These are phyloP conservation scores for Glycyrrhiza uralensis DNA, from an alignment of 306 rosid species.

Conservation along the genomic window DNA sequence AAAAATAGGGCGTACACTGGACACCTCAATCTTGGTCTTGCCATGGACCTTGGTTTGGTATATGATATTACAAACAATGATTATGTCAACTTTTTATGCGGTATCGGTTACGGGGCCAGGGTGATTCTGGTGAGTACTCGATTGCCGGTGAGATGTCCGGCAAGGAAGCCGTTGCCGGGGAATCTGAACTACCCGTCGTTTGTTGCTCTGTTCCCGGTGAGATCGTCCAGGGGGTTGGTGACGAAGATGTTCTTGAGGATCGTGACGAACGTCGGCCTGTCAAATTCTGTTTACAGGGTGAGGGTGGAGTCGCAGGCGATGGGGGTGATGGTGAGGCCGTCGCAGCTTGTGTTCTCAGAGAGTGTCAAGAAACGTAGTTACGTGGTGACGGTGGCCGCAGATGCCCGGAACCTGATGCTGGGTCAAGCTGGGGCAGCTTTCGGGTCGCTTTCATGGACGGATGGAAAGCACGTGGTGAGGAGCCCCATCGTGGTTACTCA, in stretches of 20 bases:
- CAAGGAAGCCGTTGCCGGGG: conserved; percentile 49
- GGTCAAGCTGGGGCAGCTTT: conserved; percentile 65
- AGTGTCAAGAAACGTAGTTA: conserved; percentile 55
- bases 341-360: conserved; percentile 48
- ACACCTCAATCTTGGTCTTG: conserved; percentile 59
- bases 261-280: conserved; percentile 60
- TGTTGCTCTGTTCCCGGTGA: conserved; percentile 42
- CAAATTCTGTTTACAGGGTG: conserved; percentile 42
- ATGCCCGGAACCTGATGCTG: conserved; percentile 38
- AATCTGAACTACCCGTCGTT: conserved; percentile 72
- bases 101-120: conserved; percentile 53
- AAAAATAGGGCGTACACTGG: too few species aligned
- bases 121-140: conserved; percentile 64
- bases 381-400: conserved; percentile 47
- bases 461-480: conserved; percentile 75
- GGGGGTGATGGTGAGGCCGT: too few species aligned
- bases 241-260: conserved; percentile 51
- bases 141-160: conserved; percentile 45
- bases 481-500: conserved; percentile 70
- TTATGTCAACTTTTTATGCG: conserved; percentile 54
- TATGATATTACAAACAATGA: conserved; percentile 57
- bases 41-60: conserved; percentile 76
- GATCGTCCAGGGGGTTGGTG: conserved; percentile 30
- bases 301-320: too few species aligned
- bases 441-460: conserved; percentile 68